Evolutionary conservation across 176 grass and related monocot genomes (phyloP).

Genomic region (Typha latifolia): DNA sequence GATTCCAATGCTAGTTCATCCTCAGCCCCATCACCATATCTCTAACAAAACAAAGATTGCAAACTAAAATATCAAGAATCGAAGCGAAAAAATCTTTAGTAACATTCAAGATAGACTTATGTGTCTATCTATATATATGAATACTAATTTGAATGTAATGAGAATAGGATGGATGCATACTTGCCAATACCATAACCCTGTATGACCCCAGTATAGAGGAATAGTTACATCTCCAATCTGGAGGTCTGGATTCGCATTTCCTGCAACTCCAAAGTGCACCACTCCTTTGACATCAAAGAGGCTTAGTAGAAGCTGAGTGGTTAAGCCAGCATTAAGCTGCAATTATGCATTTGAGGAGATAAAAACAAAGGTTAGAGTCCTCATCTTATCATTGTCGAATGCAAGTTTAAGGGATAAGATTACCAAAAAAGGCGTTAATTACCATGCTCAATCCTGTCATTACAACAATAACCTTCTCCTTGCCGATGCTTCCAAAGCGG

Average conservation of each 20-base stretch:
- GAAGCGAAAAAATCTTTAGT: not conserved
- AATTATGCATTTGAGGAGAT: constrained; percentile 2
- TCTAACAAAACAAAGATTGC: not conserved
- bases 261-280: constrained; percentile 38
- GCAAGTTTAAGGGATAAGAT: constrained; percentile 5
- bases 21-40: constrained; percentile 24
- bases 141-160: too few relatives aligned
- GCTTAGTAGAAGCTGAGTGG: constrained; percentile 43
- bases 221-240: constrained; percentile 58
- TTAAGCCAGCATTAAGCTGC: constrained; percentile 40
- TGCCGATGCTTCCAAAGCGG: constrained; percentile 41
- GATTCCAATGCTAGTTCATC: constrained; percentile 38
- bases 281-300: constrained; percentile 49
- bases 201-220: constrained; percentile 44
- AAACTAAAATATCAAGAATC: not conserved
- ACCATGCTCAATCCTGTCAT: constrained; percentile 78
- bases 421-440: not conserved
- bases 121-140: too few relatives aligned
- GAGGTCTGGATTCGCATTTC: constrained; percentile 31
- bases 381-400: not conserved
- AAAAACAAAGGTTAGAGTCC: too few relatives aligned
- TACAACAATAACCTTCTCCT: constrained; percentile 53
- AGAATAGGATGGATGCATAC: not conserved
- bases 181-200: constrained; percentile 54
- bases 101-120: too few relatives aligned